phyloP scores from a whole-genome alignment of 1,284 basidiomycete genomes.

The Agroathelia rolfsii region DNA sequence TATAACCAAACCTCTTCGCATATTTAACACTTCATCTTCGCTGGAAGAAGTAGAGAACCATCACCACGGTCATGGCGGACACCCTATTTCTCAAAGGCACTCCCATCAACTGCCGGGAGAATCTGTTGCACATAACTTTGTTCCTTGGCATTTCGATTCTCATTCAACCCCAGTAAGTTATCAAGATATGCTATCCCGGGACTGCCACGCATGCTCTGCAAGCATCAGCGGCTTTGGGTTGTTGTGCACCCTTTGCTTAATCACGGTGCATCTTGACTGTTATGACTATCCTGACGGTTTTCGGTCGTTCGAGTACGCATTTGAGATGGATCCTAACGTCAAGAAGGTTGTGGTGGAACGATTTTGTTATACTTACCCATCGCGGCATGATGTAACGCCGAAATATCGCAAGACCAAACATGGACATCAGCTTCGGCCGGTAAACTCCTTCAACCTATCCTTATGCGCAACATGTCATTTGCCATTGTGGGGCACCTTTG shows the following conservation, averaged over 20 bases:
- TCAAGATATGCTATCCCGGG: slow-evolving; percentile 27
- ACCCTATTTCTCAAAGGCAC: slow-evolving; percentile 18
- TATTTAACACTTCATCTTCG: slow-evolving; percentile 22
- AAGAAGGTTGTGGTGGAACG: slow-evolving; percentile 52
- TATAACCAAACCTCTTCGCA: slow-evolving; percentile 40
- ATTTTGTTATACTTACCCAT: slow-evolving; percentile 41
- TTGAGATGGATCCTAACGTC: slow-evolving; percentile 31
- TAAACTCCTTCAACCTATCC: slow-evolving; percentile 64
- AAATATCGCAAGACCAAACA: slow-evolving; percentile 19
- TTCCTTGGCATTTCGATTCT: slow-evolving; percentile 50
- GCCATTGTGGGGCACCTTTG: slow-evolving; percentile 63
- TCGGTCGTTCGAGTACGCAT: slow-evolving; percentile 41
- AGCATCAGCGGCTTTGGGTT: slow-evolving; percentile 51
- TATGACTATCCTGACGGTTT: slow-evolving; percentile 62
- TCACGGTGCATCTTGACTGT: slow-evolving; percentile 60
- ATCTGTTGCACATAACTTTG: slow-evolving; percentile 48
- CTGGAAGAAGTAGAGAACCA: slow-evolving; percentile 6
- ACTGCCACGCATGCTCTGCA: slow-evolving; percentile 45
- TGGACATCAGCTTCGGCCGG: slow-evolving; percentile 41
- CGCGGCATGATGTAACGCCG: slow-evolving; percentile 18
- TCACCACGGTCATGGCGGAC: slow-evolving; percentile 4
- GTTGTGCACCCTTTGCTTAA: slow-evolving; percentile 55
- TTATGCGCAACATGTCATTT: slow-evolving; percentile 56
- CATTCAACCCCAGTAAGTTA: slow-evolving; percentile 20
- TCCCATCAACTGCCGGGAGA: slow-evolving; percentile 13